phyloP scores from a whole-genome alignment of 352 stramenopile species.

The Aphanomyces invadans region DNA sequence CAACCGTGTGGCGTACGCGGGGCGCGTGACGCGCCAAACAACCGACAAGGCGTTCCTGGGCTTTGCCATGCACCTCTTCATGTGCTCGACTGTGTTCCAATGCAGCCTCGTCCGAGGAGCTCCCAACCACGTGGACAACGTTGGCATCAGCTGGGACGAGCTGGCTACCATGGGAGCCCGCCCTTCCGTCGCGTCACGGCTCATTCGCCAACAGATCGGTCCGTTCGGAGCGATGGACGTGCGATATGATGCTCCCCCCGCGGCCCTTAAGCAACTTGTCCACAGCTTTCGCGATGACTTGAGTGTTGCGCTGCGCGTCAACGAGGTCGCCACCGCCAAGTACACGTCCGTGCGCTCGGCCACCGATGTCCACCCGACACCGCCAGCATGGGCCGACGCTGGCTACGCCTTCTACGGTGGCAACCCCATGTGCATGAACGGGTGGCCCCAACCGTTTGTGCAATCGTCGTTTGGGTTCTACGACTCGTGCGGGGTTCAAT shows the following conservation, averaged over 20 bases:
- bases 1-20: neutral
- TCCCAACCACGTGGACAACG: neutral
- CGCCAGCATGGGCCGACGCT: neutral
- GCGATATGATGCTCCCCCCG: neutral
- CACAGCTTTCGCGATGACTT: neutral
- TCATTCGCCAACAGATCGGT: neutral
- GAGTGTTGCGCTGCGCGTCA: neutral
- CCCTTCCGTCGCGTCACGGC: neutral
- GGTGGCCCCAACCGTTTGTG: neutral
- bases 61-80: neutral
- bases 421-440: neutral
- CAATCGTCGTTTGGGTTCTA: slow-evolving; percentile 14
- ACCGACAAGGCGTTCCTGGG: neutral
- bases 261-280: neutral
- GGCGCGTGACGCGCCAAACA: neutral
- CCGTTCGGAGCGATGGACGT: neutral
- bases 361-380: neutral
- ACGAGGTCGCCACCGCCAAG: neutral
- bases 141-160: neutral
- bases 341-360: too few relatives aligned
- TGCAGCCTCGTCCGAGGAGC: neutral
- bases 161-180: neutral
- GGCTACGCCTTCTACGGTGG: neutral
- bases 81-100: neutral
- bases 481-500: neutral